phyloP scores from a whole-genome alignment of 73 alveolate species.

The Paramecium sonneborni region DNA sequence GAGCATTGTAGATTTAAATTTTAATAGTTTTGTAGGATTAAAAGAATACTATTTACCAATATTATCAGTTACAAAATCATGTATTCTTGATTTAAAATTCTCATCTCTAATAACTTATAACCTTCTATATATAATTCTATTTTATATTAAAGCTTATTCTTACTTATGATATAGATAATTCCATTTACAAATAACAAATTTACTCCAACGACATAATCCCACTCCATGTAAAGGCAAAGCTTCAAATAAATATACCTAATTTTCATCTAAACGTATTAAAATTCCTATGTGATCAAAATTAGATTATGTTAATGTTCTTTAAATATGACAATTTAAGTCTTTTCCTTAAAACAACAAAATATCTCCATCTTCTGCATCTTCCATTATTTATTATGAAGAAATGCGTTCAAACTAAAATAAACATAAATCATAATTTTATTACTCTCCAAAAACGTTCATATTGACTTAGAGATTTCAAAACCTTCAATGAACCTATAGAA shows the following conservation, averaged over 20 bases:
- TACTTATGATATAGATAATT: slow-evolving; percentile 64
- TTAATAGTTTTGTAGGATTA: slow-evolving; percentile 65
- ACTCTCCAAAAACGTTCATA: slow-evolving; percentile 42
- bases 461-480: background rate
- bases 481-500: background rate
- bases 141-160: background rate
- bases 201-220: slow-evolving; percentile 70
- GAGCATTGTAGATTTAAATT: slow-evolving; percentile 59
- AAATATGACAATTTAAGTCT: slow-evolving; percentile 69
- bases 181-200: slow-evolving; percentile 62
- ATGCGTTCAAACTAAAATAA: slow-evolving; percentile 47
- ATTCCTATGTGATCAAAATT: slow-evolving; percentile 76
- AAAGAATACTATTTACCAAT: slow-evolving; percentile 74
- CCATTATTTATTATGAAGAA: slow-evolving; percentile 62
- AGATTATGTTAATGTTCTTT: slow-evolving; percentile 78
- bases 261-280: slow-evolving; percentile 60
- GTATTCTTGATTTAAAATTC: slow-evolving; percentile 68
- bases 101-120: slow-evolving; percentile 67
- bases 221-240: slow-evolving; percentile 73
- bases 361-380: slow-evolving; percentile 86
- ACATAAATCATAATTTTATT: background rate
- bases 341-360: slow-evolving; percentile 78
- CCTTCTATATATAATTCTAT: slow-evolving; percentile 71
- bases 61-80: slow-evolving; percentile 74
- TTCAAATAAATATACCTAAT: slow-evolving; percentile 69